Base-by-base conservation (phyloP, 768 basidiomycete genomes). In the Cystoderma amianthinum region DNA sequence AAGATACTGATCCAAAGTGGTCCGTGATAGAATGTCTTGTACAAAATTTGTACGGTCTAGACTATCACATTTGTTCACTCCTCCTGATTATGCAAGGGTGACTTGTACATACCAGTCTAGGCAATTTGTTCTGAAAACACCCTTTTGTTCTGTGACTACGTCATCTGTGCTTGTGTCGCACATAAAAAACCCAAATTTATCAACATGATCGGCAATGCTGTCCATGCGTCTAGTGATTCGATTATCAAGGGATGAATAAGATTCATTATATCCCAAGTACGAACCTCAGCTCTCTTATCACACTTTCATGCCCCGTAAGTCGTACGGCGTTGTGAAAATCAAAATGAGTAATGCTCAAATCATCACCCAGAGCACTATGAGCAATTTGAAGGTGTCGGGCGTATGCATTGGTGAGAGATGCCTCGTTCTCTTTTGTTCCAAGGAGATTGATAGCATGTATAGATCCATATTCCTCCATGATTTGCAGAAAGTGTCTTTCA, bases 41-140 rank as follows among this genome's bases (percentile, higher is more conserved):
- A 96, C 83, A 50, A 97, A 95, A 59, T 99, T 99, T 3, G 96
- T 99, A 28, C 96, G 82, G 54, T 99, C 95, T 48, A 99, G 67
- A 59, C 96, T 96, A 52, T 37, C 45, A 13, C 5, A 44, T 19
- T 5, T 25, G 21, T 39, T 50, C 30, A 49, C 23, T 32, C 28
- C 39, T 15, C 44, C 17, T 21, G 35, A 32, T 16, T 36, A 23
- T n/a, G 32, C 6, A 42, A 39, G 15, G 38, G 12, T 36, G 35
- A 20, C 36, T 42, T n/a, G 16, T 6, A 45, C 62, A 47, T 52
- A 92, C 94, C 92, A 96, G 57, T 97, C 95, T 38, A 96, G 65
- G 54, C 96, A 99, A 55, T 97, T 98, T 19, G 88, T 91, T 45
- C 96, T 74, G 58, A 98, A 97, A 13, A 91, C 77, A 3, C 96